Evolutionary conservation across 1,284 basidiomycete species (phyloP), one percentile per base, ranked within the genome.

Genomic region (Tetrapyrgos nigripes): DNA sequence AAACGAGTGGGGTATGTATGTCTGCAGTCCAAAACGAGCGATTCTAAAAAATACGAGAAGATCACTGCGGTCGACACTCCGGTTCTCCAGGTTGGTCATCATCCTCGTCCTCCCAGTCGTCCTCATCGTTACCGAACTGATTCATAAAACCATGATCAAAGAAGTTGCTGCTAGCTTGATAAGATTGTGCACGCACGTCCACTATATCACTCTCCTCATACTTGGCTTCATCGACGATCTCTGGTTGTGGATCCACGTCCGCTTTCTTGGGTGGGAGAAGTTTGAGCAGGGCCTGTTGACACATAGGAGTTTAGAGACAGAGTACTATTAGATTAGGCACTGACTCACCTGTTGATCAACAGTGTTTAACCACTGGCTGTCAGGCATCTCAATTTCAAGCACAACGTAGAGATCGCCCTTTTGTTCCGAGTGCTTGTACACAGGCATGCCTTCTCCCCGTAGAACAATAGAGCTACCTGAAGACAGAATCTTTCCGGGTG

Each of bases 381-480:
- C 79, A 9, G 94, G 92, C 91, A 95, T 95, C 75, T 96, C 94
- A 55, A 97, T 83, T 53, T 89, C 83, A 57, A 97, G 84, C 58
- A 89, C 83, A 53, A 97, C 80, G 63, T 88, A 93, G 50, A 97
- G 77, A 70, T 96, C 89, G 11, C 96, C 96, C 70, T 87, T 91
- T 62, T 82, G 76, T 57, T 88, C 83, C 21, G 84, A 77, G 26
- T 78, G 80, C 63, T 90, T 89, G 73, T 89, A 81, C 1, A 86
- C 76, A 1, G 93, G 92, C 93, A 97, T 95, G 33, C 95, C 95
- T 73, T 97, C 94, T 4, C 88, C 89, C 4, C 85, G 81, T 33
- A 97, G 72, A 19, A 89, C 79, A 61, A 95, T 89, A 24, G 87
- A 85, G 60, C 91, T 86, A 14, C 87, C 86, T 9, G 88, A 83